phyloP scores from a whole-genome alignment of 2,329 filamentous ascomycete species.

The Rutstroemia sydowiana region DNA sequence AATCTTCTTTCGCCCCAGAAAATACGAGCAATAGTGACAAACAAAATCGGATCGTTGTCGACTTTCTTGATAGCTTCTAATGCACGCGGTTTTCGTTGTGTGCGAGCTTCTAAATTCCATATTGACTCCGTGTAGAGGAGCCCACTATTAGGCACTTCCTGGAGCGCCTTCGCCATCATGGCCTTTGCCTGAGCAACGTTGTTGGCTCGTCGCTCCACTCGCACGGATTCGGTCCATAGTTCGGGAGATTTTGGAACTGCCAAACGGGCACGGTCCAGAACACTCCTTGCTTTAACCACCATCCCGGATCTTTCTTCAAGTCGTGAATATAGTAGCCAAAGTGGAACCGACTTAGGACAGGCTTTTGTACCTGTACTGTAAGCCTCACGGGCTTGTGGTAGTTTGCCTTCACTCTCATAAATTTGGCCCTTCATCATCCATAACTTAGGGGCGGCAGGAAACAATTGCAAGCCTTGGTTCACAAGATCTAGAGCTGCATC shows the following conservation, averaged over 20 bases:
- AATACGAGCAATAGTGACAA: conserved; percentile 86
- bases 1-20: conserved; percentile 92
- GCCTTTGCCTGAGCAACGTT: conserved; percentile 80
- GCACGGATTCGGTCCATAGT: conserved; percentile 89
- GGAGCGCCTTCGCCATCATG: conserved; percentile 86
- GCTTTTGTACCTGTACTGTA: conserved; percentile 84
- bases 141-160: conserved; percentile 83
- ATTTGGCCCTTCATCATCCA: conserved; percentile 99
- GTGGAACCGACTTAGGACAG: conserved; percentile 71
- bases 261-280: conserved; percentile 84
- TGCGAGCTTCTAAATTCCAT: conserved; percentile 85
- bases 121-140: conserved; percentile 92
- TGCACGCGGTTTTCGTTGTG: conserved; percentile 83
- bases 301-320: conserved; percentile 81
- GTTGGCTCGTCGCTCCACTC: conserved; percentile 80
- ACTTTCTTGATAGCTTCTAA: conserved; percentile 96
- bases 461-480: conserved; percentile 77
- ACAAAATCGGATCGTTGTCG: conserved; percentile 82
- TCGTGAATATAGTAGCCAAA: conserved; percentile 84
- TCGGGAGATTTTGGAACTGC: conserved; percentile 78
- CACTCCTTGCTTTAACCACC: conserved; percentile 84
- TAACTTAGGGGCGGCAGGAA: conserved; percentile 78
- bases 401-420: conserved; percentile 75
- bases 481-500: conserved; percentile 82
- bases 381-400: conserved; percentile 80